phyloP scores from a whole-genome alignment of 345 rosid genomes.

The Brassica rapa region DNA sequence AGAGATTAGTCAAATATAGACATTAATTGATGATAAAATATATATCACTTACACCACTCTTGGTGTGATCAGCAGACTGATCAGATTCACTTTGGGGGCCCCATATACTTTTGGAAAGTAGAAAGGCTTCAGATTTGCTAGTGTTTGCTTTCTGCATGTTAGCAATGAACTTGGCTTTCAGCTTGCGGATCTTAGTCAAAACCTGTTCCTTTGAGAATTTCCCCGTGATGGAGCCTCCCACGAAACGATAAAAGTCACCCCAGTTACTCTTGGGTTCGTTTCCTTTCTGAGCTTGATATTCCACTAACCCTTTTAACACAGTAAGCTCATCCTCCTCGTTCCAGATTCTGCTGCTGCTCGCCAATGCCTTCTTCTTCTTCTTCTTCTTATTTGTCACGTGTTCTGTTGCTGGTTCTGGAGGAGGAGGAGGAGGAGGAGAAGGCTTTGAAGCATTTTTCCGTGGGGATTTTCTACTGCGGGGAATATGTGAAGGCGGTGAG shows the following conservation, averaged over 20 bases:
- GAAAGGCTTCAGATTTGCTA: neutral
- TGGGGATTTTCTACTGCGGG: neutral
- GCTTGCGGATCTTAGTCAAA: neutral
- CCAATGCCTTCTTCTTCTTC: neutral
- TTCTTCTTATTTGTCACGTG: neutral
- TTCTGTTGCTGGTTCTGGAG: neutral
- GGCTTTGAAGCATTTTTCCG: neutral
- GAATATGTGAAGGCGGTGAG: neutral
- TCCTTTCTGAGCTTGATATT: neutral
- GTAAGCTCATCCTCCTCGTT: constrained; percentile 13
- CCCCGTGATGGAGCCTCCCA: neutral
- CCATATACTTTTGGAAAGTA: neutral
- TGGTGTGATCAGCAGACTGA: neutral
- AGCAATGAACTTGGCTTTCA: neutral
- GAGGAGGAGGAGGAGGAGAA: neutral
- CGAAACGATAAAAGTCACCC: neutral
- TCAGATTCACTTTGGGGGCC: neutral
- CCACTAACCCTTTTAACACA: neutral
- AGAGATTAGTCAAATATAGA: neutral
- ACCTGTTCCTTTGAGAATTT: neutral
- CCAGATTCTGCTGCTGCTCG: constrained; percentile 1
- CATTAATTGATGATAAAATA: neutral
- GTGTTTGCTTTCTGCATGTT: neutral
- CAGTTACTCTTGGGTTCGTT: neutral
- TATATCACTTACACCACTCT: neutral